Percentiles rank a stretch among this genome's conserved stretches.
phyloP scores from a whole-genome alignment of 2,329 filamentous ascomycete genomes.

The Monilinia polystroma region DNA sequence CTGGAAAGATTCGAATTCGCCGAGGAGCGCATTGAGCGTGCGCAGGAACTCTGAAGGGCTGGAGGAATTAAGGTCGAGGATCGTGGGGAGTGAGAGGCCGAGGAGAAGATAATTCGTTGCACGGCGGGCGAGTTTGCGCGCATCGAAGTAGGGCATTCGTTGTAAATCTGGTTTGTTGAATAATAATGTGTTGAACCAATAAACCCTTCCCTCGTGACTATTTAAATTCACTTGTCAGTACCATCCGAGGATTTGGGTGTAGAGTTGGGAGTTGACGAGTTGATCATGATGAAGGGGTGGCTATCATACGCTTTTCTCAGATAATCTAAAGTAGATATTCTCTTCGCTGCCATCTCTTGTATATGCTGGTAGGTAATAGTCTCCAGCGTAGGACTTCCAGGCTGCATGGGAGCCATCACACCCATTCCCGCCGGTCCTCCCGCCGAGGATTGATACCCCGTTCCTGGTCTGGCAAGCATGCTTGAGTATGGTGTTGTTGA shows the following conservation, averaged over 20 bases:
- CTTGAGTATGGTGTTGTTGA: conserved; percentile 37
- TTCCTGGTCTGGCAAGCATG: conserved; percentile 38
- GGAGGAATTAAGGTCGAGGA: conserved; percentile 82
- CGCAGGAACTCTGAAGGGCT: conserved; percentile 83
- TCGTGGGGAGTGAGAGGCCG: conserved; percentile 83
- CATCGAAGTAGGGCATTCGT: conserved; percentile 82
- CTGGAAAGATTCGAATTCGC: conserved; percentile 94
- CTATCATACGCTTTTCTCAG: conserved; percentile 78
- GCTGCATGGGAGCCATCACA: conserved; percentile 28
- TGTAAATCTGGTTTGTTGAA: conserved; percentile 80
- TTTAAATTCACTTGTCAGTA: conserved; percentile 7
- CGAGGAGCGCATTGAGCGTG: conserved; percentile 77
- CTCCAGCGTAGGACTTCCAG: conserved; percentile 40
- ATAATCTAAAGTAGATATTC: conserved; percentile 92
- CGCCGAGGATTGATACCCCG: conserved; percentile 32
- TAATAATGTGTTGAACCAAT: conserved; percentile 97
- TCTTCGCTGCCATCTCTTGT: conserved; percentile 83
- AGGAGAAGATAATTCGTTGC: conserved; percentile 93
- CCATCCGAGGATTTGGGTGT: neutral
- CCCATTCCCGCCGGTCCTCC: conserved; percentile 27
- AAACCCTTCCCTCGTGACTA: conserved; percentile 89
- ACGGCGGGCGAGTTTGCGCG: conserved; percentile 79
- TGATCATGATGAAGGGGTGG: neutral
- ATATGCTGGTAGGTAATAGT: conserved; percentile 57
- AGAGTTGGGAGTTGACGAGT: neutral